These are phyloP conservation scores for Amanita thiersii DNA, from an alignment of 768 basidiomycete genomes.

Conservation along the genomic window DNA sequence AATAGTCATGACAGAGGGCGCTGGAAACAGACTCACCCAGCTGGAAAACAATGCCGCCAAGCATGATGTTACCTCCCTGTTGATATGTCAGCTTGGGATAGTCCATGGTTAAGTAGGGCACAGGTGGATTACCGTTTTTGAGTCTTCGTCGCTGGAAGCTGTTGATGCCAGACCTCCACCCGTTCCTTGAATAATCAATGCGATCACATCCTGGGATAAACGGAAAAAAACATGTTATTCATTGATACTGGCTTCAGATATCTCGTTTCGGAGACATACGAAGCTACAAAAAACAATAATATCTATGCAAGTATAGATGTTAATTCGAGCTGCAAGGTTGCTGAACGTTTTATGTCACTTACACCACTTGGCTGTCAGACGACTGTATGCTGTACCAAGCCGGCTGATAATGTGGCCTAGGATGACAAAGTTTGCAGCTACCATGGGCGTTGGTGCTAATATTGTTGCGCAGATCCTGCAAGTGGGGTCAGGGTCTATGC, in stretches of 20 bases:
- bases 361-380: constrained; percentile 35
- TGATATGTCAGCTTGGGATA: not conserved
- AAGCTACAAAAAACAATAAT: constrained; percentile 4
- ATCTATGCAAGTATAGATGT: not conserved
- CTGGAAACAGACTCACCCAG: constrained; percentile 33
- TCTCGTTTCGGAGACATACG: constrained; percentile 15
- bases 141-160: constrained; percentile 17
- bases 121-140: constrained; percentile 22
- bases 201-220: constrained; percentile 36
- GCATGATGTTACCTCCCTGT: constrained; percentile 40
- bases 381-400: constrained; percentile 42
- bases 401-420: constrained; percentile 35
- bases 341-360: constrained; percentile 11
- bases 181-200: constrained; percentile 55
- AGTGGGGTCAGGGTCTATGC: too few relatives aligned
- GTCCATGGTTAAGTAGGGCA: not conserved
- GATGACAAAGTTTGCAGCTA: constrained; percentile 51
- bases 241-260: not conserved
- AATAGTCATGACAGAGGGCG: not conserved
- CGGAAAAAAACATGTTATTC: too few relatives aligned
- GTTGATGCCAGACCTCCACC: constrained; percentile 51
- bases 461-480: constrained; percentile 35
- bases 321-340: constrained; percentile 4
- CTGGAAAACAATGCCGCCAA: constrained; percentile 57
- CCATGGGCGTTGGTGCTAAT: constrained; percentile 46